Percentiles rank a stretch among this genome's conserved stretches.
Evolutionary conservation across 352 stramenopile species (phyloP).

Genomic region (Phytophthora ramorum): DNA sequence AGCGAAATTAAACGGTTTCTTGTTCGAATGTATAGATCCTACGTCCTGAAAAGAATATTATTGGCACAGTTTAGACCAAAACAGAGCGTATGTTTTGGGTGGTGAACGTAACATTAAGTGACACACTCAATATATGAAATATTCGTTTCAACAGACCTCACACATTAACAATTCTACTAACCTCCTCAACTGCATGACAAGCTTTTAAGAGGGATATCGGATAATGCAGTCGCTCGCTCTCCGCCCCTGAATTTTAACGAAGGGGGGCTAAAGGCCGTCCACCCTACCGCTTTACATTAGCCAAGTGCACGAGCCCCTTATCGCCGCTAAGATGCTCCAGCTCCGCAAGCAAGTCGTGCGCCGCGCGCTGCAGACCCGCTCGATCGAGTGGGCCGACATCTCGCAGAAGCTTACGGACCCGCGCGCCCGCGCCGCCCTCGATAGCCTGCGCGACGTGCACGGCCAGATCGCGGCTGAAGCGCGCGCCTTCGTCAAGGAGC

Average conservation of each 20-base stretch:
- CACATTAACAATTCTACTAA: not conserved
- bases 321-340: constrained; percentile 61
- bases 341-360: constrained; percentile 82
- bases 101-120: not conserved
- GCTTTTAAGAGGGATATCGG: not conserved
- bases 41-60: not conserved
- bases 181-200: not conserved
- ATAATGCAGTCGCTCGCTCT: constrained; percentile 27
- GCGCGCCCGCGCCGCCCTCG: constrained; percentile 75
- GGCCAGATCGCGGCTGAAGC: constrained; percentile 81
- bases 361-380: constrained; percentile 58
- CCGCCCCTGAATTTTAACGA: constrained; percentile 37
- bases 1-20: not conserved
- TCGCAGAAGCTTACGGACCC: constrained; percentile 81
- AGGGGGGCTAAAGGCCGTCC: constrained; percentile 11
- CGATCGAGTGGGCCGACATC: constrained; percentile 74
- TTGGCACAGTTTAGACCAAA: not conserved
- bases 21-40: not conserved
- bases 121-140: no score
- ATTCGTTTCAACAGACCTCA: constrained; percentile 4
- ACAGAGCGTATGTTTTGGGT: not conserved
- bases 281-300: constrained; percentile 32
- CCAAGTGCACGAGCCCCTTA: constrained; percentile 27
- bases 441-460: constrained; percentile 81
- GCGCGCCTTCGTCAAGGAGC: constrained; percentile 76